Base-by-base conservation (phyloP, 2,329 filamentous ascomycete genomes). In the Rhynchosporium secalis region DNA sequence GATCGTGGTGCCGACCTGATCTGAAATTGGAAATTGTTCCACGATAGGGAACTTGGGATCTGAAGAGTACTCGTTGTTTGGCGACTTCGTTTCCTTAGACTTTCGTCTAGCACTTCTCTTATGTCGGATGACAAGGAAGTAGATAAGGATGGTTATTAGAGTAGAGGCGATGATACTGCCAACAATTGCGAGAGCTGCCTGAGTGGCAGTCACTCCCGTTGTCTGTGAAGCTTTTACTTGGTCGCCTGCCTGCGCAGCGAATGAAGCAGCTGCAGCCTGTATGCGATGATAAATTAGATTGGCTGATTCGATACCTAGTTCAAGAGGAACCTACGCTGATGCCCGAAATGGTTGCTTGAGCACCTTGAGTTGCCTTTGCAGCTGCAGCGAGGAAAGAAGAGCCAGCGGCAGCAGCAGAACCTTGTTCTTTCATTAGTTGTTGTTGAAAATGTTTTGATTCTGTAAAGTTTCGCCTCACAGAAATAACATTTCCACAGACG, bases 81-180 rank as follows among this genome's bases (percentile, higher is more conserved):
- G 59, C 28, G 65, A 65, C 20, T 49, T 54, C 10, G 57, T n/a
- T 8, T 41, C 52, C 29, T 54, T 56, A 51, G 58, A 61, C 56
- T 52, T 60, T 48, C 61, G 10, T 58, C 58, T 67, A 9, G 46
- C 61, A n/a, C 54, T 66, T 40, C 66, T 69, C 33, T 68, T 71
- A 40, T 72, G 66, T n/a, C 76, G 73, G 10, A 73, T 63, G 31
- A 78, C 70, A 20, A 77, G 67, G 45, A 75, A 76, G 62, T 77
- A 76, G 31, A 72, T 70, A 2, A 75, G 56, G 3, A 78, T 74
- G 0, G 76, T 78, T 38, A 80, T 69, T 26, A 80, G 67, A 1
- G 76, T 74, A 2, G 76, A 76, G n/a, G 75, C 78, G 56, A 79
- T 70, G 40, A 79, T 76, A 54, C 75, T 76, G 13, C 75, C 77